A percentile compares a stretch with the other conserved stretches of the same genome.
These are phyloP conservation scores for Fraxinus angustifolia DNA, from an alignment of 305 asterid genomes.

Conservation along the genomic window DNA sequence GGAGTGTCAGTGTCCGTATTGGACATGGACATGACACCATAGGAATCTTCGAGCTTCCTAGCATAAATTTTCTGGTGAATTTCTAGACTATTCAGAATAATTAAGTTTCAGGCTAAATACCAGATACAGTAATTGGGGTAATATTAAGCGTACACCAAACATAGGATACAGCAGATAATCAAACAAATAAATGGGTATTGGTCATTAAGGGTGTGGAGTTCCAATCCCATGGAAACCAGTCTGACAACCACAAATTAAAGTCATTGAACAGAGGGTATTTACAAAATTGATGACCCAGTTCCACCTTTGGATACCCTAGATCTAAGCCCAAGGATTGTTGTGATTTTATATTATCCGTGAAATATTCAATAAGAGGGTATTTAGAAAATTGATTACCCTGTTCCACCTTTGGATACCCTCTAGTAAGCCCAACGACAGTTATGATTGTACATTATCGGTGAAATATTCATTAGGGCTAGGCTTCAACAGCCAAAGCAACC, in stretches of 20 bases:
- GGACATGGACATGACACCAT: neutral
- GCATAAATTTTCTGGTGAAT: conserved; percentile 8
- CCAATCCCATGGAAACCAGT: neutral
- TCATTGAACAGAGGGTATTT: neutral
- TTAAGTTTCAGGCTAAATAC: conserved; percentile 1
- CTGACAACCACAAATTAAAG: neutral
- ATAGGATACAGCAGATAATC: conserved; percentile 5
- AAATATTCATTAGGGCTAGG: conserved; percentile 1
- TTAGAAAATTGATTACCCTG: neutral
- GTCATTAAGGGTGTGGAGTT: neutral
- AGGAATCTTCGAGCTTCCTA: neutral
- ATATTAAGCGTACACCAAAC: neutral
- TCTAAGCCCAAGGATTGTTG: conserved; percentile 1
- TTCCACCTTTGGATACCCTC: conserved; percentile 3
- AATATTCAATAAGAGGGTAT: neutral
- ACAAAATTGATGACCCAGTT: conserved; percentile 2
- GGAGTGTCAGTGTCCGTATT: neutral
- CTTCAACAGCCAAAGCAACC: conserved; percentile 11
- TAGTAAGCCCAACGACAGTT: conserved; percentile 8
- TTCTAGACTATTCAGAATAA: neutral
- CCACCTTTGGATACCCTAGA: conserved; percentile 3
- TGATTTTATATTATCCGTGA: neutral
- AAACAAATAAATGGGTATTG: neutral
- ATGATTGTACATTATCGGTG: neutral
- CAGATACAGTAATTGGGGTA: conserved; percentile 12